Base-by-base conservation (phyloP, 768 basidiomycete genomes). In the Boletus huronensis region DNA sequence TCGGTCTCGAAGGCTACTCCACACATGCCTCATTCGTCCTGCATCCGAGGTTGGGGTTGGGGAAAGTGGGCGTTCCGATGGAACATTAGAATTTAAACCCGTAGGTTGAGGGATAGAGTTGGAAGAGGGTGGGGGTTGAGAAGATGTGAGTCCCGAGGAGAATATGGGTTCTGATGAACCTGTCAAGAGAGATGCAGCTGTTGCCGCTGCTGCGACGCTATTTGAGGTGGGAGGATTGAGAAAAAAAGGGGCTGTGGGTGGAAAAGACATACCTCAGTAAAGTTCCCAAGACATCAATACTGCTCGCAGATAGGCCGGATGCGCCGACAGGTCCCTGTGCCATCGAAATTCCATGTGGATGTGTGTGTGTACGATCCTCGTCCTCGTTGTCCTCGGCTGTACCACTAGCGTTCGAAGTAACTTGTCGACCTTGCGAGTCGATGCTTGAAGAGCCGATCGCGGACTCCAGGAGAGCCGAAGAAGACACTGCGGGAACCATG, bases 171-270 rank as follows among this genome's bases (percentile, higher is more conserved):
- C 81, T 5, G 84, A 82, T 23, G 84, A 81, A 34, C 88, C 88
- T 1, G 85, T 84, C n/a, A 90, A 77, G 28, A 90, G 78, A 3
- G 91, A 93, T 8, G 88, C 89, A 2, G 91, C 90, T 1, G 90
- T 92, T n/a, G 91, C 91, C 10, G 91, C 88, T n/a, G 91, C 90
- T 4, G 91, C 91, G 31, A 93, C 91, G 61, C 91, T 89, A 58
- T 46, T 66, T 19, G 17, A 36, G n/a, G 31, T 19, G 17, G 10
- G 46, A 8, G 50, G 47, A n/a, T 29, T 38, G 38, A 48, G 39
- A 17, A 44, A 23, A 40, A 31, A 28, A 35, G 11, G 48, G 29
- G 26, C 25, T 16, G 34, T 46, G 29, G 17, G n/a, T 26, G 28
- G n/a, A 41, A 48, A 40, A 45, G 25, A 56, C 79, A 45, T 63